A percentile compares a stretch with the other conserved stretches of the same genome.
These are phyloP conservation scores for Endocarpon pusillum DNA, from an alignment of 495 filamentous ascomycete genomes.

Conservation along the genomic window DNA sequence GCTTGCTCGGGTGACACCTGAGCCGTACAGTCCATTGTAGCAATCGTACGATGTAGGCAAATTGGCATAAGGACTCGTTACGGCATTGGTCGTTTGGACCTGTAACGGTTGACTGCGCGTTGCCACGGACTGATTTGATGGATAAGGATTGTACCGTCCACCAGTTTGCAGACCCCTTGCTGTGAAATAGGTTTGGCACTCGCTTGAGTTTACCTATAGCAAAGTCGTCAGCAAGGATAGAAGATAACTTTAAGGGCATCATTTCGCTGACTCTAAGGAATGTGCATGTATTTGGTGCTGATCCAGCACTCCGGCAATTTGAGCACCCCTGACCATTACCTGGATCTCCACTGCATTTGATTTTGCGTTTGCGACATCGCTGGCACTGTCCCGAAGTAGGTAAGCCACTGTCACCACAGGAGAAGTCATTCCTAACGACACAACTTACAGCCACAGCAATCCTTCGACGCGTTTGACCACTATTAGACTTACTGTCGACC, in stretches of 20 bases:
- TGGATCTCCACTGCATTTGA: conserved; percentile 81
- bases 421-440: not conserved
- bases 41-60: not conserved
- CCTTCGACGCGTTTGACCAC: conserved; percentile 30
- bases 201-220: not conserved
- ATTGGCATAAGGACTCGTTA: not conserved
- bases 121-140: not conserved
- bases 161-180: not conserved
- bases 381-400: conserved; percentile 45
- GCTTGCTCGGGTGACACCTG: not conserved
- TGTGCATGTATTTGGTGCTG: conserved; percentile 49
- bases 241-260: not conserved
- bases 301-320: conserved; percentile 65
- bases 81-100: too few species aligned
- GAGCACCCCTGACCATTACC: conserved; percentile 58
- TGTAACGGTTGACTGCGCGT: not conserved
- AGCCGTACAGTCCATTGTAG: not conserved
- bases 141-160: not conserved
- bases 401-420: conserved; percentile 4
- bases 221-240: not conserved
- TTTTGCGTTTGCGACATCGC: conserved; percentile 86
- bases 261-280: conserved; percentile 53
- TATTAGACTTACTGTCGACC: conserved; percentile 19
- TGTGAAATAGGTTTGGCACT: not conserved
- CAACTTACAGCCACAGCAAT: conserved; percentile 51